A percentile compares a stretch with the other conserved stretches of the same genome.
Evolutionary conservation across 139 green algal species (phyloP).

Genomic region (Asterochloris erici): DNA sequence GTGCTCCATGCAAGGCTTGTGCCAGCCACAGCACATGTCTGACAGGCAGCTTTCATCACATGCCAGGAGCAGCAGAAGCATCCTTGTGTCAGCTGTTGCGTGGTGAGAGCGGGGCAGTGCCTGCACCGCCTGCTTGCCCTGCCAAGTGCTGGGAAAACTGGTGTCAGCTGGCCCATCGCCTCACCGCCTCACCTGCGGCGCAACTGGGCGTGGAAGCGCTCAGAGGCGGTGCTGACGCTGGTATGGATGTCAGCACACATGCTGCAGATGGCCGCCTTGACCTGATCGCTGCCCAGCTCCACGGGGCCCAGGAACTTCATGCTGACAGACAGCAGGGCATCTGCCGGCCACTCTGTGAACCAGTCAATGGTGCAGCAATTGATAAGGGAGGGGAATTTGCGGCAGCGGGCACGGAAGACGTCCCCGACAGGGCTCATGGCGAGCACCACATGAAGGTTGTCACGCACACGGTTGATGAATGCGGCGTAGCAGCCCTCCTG

Average conservation of each 20-base stretch:
- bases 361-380: slow-evolving; percentile 87
- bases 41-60: too few relatives aligned
- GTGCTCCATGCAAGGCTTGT: too few relatives aligned
- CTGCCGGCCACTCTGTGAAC: slow-evolving; percentile 52
- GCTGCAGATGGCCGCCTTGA: slow-evolving; percentile 38
- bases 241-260: slow-evolving; percentile 71
- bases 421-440: slow-evolving; percentile 78
- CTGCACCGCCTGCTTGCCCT: too few relatives aligned
- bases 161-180: background rate
- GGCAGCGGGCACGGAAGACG: slow-evolving; percentile 66
- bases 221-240: slow-evolving; percentile 42
- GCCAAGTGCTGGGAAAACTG: too few relatives aligned
- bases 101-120: too few relatives aligned
- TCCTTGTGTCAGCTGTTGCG: too few relatives aligned
- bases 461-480: slow-evolving; percentile 60
- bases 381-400: slow-evolving; percentile 78
- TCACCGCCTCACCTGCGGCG: slow-evolving; percentile 19
- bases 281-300: slow-evolving; percentile 48
- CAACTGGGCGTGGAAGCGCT: slow-evolving; percentile 67
- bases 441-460: slow-evolving; percentile 80
- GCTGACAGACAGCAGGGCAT: slow-evolving; percentile 37
- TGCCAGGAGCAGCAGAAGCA: too few relatives aligned
- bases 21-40: too few relatives aligned
- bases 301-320: slow-evolving; percentile 62
- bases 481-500: slow-evolving; percentile 64